Conservation (phyloP, 192 early-diverging fungal genomes). For the Gamsiella multidivaricata region DNA sequence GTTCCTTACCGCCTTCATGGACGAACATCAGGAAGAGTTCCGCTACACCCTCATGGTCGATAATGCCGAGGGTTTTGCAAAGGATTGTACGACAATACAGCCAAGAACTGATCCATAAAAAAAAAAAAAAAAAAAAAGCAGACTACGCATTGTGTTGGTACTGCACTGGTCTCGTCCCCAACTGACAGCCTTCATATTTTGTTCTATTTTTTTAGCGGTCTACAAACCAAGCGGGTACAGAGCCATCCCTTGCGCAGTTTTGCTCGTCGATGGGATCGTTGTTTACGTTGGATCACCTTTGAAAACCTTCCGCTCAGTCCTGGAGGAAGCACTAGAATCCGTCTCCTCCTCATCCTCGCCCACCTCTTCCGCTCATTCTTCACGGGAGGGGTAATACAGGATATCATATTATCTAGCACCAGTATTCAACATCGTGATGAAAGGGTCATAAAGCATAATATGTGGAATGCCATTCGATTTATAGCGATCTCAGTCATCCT, state of each 20-base stretch:
- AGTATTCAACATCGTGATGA: background rate
- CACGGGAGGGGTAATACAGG: conserved; percentile 15
- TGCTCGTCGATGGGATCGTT: conserved; percentile 36
- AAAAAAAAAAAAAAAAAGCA: background rate
- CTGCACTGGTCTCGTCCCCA: no score
- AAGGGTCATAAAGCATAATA: no score
- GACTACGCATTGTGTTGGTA: background rate
- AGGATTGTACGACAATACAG: conserved; percentile 46
- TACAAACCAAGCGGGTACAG: conserved; percentile 47
- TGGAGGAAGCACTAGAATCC: conserved; percentile 26
- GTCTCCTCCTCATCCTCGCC: conserved; percentile 2
- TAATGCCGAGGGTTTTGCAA: conserved; percentile 45
- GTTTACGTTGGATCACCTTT: conserved; percentile 41
- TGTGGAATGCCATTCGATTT: no score
- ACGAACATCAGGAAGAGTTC: conserved; percentile 34
- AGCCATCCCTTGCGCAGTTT: conserved; percentile 32
- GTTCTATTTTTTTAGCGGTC: conserved; percentile 22
- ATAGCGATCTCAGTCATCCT: no score
- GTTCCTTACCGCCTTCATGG: conserved; percentile 22
- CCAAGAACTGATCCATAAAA: background rate
- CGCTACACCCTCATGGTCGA: conserved; percentile 45
- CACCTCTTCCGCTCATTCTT: conserved; percentile 14
- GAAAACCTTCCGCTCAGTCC: conserved; percentile 10
- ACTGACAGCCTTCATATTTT: background rate
- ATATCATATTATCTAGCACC: background rate